Percentiles rank a stretch among this genome's conserved stretches.
Conservation (phyloP, 2,329 filamentous ascomycete genomes). For the Claviceps sp. region DNA sequence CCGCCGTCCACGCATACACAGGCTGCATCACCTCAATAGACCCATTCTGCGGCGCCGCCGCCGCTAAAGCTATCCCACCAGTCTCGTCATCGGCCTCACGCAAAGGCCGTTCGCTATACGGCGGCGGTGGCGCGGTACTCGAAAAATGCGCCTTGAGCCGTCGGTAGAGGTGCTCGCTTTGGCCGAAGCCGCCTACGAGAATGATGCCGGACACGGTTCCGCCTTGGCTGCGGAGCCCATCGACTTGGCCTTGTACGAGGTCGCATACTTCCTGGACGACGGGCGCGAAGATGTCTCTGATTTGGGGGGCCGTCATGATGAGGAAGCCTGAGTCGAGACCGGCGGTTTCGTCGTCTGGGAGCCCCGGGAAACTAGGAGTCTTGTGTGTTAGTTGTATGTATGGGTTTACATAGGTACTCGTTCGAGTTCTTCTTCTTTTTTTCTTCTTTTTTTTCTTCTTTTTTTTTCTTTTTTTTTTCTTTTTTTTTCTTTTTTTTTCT, state of each 20-base stretch:
- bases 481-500: too few species aligned
- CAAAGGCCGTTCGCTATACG: conserved; percentile 57
- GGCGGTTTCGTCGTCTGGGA: conserved; percentile 62
- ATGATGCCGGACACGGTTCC: conserved; percentile 61
- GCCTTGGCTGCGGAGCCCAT: conserved; percentile 45
- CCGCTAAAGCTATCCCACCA: conserved; percentile 7
- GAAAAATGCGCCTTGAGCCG: conserved; percentile 54
- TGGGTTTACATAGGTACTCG: too few species aligned
- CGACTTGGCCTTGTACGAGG: conserved; percentile 53
- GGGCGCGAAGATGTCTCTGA: conserved; percentile 63
- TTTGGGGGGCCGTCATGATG: conserved; percentile 53
- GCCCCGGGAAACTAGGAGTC: conserved; percentile 48
- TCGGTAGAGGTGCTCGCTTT: conserved; percentile 63
- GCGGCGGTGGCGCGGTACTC: conserved; percentile 24
- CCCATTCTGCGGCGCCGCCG: conserved; percentile 30
- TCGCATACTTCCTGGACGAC: conserved; percentile 59
- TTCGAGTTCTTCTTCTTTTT: not conserved
- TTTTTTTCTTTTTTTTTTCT: too few species aligned
- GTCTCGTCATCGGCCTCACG: conserved; percentile 33
- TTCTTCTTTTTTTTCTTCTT: too few species aligned
- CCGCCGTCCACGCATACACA: conserved; percentile 69
- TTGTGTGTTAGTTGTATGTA: too few species aligned
- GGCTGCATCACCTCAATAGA: conserved; percentile 72
- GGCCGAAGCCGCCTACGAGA: conserved; percentile 69
- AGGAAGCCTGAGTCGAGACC: conserved; percentile 66